A percentile compares a stretch with the other conserved stretches of the same genome.
These are phyloP conservation scores for Oxytropis ochrocephala DNA, from an alignment of 306 rosid genomes.

Conservation along the genomic window DNA sequence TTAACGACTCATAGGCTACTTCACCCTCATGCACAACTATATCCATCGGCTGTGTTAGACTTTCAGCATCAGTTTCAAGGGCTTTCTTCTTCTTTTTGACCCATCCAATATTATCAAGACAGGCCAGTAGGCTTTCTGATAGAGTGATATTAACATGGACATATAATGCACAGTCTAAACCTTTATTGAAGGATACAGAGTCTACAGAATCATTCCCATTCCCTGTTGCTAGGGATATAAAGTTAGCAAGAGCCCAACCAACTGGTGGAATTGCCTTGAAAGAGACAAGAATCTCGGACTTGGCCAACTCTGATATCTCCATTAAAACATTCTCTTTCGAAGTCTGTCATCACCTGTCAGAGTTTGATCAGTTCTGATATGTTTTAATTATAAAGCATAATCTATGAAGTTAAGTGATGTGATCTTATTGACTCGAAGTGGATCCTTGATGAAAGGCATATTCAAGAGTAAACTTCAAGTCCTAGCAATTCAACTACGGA, in stretches of 20 bases:
- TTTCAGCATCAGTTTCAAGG: constrained; percentile 33
- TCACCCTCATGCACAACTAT: constrained; percentile 33
- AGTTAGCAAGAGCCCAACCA: constrained; percentile 91
- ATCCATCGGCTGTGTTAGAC: constrained; percentile 30
- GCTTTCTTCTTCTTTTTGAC: constrained; percentile 37
- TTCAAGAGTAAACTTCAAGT: neutral
- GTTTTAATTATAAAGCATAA: constrained; percentile 33
- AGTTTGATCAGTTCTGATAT: constrained; percentile 76
- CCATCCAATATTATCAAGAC: constrained; percentile 52
- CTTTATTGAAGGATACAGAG: constrained; percentile 57
- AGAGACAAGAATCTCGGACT: constrained; percentile 32
- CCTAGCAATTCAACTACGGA: neutral
- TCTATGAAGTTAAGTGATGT: neutral
- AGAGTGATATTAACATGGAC: constrained; percentile 54
- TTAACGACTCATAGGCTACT: constrained; percentile 35
- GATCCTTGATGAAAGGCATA: neutral
- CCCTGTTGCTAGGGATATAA: constrained; percentile 60
- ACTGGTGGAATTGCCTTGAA: constrained; percentile 62
- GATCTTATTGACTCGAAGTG: constrained; percentile 2
- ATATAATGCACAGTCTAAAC: constrained; percentile 56
- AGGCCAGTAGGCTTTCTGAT: constrained; percentile 52
- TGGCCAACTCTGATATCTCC: constrained; percentile 54
- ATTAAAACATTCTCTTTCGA: constrained; percentile 59
- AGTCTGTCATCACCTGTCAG: constrained; percentile 97
- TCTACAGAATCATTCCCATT: constrained; percentile 43